These are phyloP conservation scores for Zymoseptoria brevis DNA, from an alignment of 2,329 filamentous ascomycete genomes.

Conservation along the genomic window DNA sequence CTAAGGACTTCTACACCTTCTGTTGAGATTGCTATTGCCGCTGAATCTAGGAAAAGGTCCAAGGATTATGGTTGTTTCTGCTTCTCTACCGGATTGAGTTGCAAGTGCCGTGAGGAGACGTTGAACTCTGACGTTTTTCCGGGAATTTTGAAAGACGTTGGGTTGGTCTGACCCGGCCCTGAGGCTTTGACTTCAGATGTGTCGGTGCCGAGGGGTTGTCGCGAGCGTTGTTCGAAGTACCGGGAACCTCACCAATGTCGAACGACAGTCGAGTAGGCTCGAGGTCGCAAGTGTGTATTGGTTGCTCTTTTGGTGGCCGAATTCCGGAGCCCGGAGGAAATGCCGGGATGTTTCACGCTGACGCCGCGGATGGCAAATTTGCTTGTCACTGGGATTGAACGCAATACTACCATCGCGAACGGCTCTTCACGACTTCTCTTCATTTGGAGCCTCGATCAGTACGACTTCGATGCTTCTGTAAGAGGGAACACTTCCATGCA, in stretches of 20 bases:
- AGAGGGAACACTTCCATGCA: background rate
- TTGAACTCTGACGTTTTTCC: background rate
- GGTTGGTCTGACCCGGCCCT: background rate
- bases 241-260: background rate
- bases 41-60: background rate
- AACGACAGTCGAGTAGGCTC: background rate
- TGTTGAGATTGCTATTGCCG: background rate
- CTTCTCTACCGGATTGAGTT: background rate
- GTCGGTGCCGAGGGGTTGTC: background rate
- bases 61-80: background rate
- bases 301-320: too few species aligned
- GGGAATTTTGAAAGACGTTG: background rate
- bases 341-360: too few species aligned
- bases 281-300: too few species aligned
- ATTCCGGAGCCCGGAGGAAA: too few species aligned
- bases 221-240: background rate
- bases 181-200: background rate
- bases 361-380: too few species aligned
- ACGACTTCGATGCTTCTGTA: background rate
- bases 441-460: background rate
- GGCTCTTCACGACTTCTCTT: background rate
- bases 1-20: background rate
- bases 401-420: background rate
- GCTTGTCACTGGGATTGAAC: too few species aligned
- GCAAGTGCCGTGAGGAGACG: background rate